Evolutionary conservation across 768 basidiomycete species (phyloP).

Genomic region (Trametes cubensis): DNA sequence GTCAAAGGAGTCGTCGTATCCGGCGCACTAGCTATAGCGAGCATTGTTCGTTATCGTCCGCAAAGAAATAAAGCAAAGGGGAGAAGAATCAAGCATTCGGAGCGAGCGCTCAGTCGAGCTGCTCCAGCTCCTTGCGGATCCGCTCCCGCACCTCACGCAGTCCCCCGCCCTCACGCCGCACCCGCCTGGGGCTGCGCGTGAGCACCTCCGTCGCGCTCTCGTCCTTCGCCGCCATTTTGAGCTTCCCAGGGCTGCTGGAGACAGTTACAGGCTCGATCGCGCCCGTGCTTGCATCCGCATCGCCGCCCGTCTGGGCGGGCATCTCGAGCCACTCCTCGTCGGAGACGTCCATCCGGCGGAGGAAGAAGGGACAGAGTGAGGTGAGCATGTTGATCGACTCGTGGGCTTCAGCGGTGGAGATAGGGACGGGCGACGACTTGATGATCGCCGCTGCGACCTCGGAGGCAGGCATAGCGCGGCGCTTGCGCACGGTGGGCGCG

Average conservation of each 20-base stretch:
- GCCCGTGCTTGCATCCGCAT: conserved; percentile 10
- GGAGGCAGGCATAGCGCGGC: conserved; percentile 65
- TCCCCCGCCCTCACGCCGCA: conserved; percentile 72
- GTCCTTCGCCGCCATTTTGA: conserved; percentile 42
- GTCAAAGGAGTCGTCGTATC: background rate
- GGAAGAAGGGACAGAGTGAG: conserved; percentile 79
- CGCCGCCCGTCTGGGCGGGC: conserved; percentile 48
- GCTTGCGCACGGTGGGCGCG: conserved; percentile 63
- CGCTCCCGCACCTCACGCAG: conserved; percentile 81
- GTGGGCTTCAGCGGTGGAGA: conserved; percentile 74
- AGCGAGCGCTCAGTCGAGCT: conserved; percentile 48
- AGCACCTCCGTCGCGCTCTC: conserved; percentile 64
- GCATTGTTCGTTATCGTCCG: conserved; percentile 18
- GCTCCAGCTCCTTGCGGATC: conserved; percentile 76
- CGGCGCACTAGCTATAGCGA: background rate
- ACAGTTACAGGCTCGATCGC: conserved; percentile 4
- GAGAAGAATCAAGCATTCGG: conserved; percentile 1
- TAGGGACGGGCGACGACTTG: conserved; percentile 81
- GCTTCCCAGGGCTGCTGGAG: conserved; percentile 36
- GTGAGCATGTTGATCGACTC: conserved; percentile 72
- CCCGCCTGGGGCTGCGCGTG: conserved; percentile 70
- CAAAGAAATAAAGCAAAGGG: conserved; percentile 9
- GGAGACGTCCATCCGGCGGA: conserved; percentile 62
- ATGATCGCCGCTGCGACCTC: conserved; percentile 72
- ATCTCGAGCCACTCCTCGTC: conserved; percentile 61